Evolutionary conservation across 345 rosid genomes (phyloP).

Genomic region (Ricinus communis): DNA sequence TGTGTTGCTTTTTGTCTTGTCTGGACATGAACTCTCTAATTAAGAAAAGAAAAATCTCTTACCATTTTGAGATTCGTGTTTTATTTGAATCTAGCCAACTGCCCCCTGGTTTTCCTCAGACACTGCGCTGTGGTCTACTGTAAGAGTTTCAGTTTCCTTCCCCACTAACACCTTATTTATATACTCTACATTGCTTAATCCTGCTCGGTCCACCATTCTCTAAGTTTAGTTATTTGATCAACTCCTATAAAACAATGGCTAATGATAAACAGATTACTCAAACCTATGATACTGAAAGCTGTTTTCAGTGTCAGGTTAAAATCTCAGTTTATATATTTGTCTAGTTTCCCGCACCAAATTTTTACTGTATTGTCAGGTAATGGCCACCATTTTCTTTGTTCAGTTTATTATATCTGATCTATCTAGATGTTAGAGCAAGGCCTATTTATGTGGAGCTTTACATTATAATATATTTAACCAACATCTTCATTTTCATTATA

Average conservation of each 20-base stretch:
- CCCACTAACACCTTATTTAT: not conserved
- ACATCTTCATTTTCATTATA: no score
- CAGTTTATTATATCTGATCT: no score
- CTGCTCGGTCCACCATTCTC: not conserved
- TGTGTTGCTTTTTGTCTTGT: not conserved
- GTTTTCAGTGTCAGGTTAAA: no score
- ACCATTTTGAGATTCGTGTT: constrained; percentile 5
- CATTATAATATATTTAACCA: no score
- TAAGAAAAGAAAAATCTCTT: not conserved
- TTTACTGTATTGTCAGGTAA: no score
- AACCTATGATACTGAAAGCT: no score
- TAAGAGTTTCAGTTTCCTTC: not conserved
- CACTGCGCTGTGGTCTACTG: not conserved
- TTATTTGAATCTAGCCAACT: not conserved
- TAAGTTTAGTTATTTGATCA: not conserved
- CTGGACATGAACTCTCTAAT: not conserved
- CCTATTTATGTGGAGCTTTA: no score
- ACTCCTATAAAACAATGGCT: not conserved
- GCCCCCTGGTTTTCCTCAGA: constrained; percentile 3
- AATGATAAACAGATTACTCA: not conserved
- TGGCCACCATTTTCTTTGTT: no score
- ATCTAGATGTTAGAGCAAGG: no score
- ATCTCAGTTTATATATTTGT: no score
- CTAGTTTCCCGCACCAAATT: no score
- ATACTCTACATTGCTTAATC: not conserved